Base-by-base conservation (phyloP, 2,329 filamentous ascomycete genomes). In the Neocatenulostroma microsporum region DNA sequence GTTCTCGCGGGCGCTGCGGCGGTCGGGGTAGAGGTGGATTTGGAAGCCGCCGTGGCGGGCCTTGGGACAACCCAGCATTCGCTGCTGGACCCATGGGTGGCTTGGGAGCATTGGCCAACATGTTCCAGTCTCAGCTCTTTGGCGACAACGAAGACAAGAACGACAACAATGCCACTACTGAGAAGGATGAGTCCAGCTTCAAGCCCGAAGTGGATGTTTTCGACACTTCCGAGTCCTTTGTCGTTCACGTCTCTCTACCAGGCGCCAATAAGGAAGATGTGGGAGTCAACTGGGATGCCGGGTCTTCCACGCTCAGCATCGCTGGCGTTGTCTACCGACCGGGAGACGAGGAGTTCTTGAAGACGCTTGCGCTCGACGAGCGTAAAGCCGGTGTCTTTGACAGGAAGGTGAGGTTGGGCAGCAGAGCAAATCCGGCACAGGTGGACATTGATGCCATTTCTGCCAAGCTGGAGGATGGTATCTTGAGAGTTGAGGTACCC, bases 261-360 rank as follows among this genome's bases (percentile, higher is more conserved):
- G 85, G 85, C 18, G 84, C 80, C 2, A 80, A 80, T 63, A 88
- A 87, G 62, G 74, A 84, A 51, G 83, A 91, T 52, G 67, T 91
- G 5, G 80, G 74, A 39, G 75, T 91, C 30, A 79, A 80, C 58
- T 93, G 82, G 75, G 77, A 89, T 48, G 69, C 74, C 0, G 80
- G 84, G 40, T 76, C 75, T 53, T 72, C 69, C 30, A 66, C 73
- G 37, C 66, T 93, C 27, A 75, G 70, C 49, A 65, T 93, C 37
- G 72, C 79, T 1, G 85, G 85, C 34, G 78, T 88, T 0, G 71
- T 87, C 7, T 74, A 86, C 57, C 74, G 84, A 2, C 80, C 80
- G 3, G 80, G 77, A 6, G 74, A 76, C 23, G 74, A 84, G 56
- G 82, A 87, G 53, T 74, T 84, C 56, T 59, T 86, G 47, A 72